Evolutionary conservation across 257 asterid genomes (phyloP).

Genomic region (Linaria vulgaris): DNA sequence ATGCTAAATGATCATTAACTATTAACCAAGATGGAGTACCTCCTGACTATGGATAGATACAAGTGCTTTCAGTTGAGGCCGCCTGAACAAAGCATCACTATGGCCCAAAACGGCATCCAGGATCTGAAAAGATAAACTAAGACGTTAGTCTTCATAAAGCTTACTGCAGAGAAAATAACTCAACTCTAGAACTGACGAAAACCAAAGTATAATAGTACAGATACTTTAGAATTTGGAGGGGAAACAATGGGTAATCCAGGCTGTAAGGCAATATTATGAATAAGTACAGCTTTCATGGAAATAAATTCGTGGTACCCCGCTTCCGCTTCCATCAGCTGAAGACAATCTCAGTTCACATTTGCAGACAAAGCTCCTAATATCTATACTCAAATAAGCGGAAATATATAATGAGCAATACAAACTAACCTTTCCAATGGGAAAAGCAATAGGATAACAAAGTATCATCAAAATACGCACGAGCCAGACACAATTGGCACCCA

Average conservation of each 20-base stretch:
- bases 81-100: constrained; percentile 72
- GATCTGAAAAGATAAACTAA: constrained; percentile 38
- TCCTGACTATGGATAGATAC: constrained; percentile 92
- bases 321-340: constrained; percentile 3
- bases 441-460: constrained; percentile 80
- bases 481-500: constrained; percentile 92
- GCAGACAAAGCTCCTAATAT: neutral
- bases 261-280: neutral
- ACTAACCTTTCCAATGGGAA: constrained; percentile 87
- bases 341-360: neutral
- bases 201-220: neutral
- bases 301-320: neutral
- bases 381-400: neutral
- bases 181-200: neutral
- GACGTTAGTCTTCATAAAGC: neutral
- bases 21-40: constrained; percentile 43
- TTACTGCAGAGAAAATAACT: neutral
- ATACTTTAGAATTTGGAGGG: neutral
- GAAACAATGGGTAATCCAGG: neutral
- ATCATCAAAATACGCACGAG: constrained; percentile 90
- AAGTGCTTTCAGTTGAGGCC: constrained; percentile 95
- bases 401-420: neutral
- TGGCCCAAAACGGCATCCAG: constrained; percentile 89
- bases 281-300: constrained; percentile 1
- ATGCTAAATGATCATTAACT: constrained; percentile 5